Conservation (phyloP, 2,329 filamentous ascomycete species). For the Cylindrodendrum hubeiense region DNA sequence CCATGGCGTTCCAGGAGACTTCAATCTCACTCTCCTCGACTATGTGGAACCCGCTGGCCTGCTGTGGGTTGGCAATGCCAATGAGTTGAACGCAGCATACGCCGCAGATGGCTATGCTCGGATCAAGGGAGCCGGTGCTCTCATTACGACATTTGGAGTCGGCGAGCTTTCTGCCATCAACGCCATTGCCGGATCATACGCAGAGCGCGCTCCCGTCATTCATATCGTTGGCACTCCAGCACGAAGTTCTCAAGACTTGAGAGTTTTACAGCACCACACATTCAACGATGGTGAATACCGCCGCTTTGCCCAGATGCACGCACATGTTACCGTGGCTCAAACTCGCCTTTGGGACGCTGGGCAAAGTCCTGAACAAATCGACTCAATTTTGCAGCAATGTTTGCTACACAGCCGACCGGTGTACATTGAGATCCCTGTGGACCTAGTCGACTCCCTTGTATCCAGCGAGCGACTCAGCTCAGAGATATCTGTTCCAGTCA, state of each 20-base stretch:
- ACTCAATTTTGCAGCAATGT: constrained; percentile 62
- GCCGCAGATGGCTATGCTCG: constrained; percentile 70
- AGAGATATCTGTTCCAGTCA: constrained; percentile 37
- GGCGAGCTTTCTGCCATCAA: constrained; percentile 70
- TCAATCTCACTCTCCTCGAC: constrained; percentile 54
- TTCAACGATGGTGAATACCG: constrained; percentile 67
- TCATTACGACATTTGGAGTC: constrained; percentile 72
- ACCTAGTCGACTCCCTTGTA: constrained; percentile 59
- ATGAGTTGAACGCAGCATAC: constrained; percentile 70
- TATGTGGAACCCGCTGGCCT: constrained; percentile 52
- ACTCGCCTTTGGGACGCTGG: constrained; percentile 56
- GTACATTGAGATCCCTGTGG: constrained; percentile 67
- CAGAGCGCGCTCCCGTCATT: constrained; percentile 67
- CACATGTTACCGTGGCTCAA: constrained; percentile 63
- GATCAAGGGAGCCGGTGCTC: constrained; percentile 61
- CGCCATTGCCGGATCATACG: constrained; percentile 69
- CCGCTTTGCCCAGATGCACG: constrained; percentile 62
- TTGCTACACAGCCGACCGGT: constrained; percentile 66
- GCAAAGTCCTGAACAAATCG: constrained; percentile 62
- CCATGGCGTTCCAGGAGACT: constrained; percentile 62
- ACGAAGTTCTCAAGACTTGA: constrained; percentile 55
- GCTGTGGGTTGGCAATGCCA: constrained; percentile 64
- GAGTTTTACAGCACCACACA: constrained; percentile 64
- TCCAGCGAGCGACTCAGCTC: constrained; percentile 34
- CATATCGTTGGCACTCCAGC: constrained; percentile 69